Evolutionary conservation across 331 rosid species (phyloP).

Genomic region (Telfairia occidentalis): DNA sequence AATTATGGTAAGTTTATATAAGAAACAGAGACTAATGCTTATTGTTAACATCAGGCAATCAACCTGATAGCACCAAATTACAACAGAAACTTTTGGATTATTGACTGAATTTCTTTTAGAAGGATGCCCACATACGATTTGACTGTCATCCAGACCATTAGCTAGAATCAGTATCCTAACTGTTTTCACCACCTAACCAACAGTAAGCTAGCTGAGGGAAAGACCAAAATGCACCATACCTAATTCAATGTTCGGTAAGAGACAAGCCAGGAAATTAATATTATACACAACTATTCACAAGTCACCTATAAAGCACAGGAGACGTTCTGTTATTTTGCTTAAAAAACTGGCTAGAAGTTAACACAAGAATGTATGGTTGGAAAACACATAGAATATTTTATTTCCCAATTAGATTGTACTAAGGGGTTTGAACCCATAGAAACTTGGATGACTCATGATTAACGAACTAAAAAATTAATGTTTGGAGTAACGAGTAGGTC

Average conservation of each 20-base stretch:
- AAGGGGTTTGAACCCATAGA: not conserved
- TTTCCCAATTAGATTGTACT: not conserved
- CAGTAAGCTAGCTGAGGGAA: not conserved
- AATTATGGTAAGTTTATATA: not conserved
- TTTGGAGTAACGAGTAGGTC: not conserved
- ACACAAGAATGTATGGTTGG: not conserved
- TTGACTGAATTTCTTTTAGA: not conserved
- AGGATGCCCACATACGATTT: not conserved
- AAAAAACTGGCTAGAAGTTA: not conserved
- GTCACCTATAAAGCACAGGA: not conserved
- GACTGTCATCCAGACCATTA: not conserved
- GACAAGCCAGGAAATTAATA: not conserved
- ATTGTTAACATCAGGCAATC: not conserved
- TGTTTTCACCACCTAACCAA: not conserved
- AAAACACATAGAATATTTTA: not conserved
- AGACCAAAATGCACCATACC: not conserved
- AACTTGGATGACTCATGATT: not conserved
- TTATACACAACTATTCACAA: not conserved
- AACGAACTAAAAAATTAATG: not conserved
- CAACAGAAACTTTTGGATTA: not conserved
- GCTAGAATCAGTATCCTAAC: not conserved
- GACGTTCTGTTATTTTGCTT: not conserved
- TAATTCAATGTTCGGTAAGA: not conserved
- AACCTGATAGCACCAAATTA: not conserved
- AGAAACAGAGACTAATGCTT: not conserved